phyloP scores from a whole-genome alignment of 441 rosid genomes.

The Daphne laureola region DNA sequence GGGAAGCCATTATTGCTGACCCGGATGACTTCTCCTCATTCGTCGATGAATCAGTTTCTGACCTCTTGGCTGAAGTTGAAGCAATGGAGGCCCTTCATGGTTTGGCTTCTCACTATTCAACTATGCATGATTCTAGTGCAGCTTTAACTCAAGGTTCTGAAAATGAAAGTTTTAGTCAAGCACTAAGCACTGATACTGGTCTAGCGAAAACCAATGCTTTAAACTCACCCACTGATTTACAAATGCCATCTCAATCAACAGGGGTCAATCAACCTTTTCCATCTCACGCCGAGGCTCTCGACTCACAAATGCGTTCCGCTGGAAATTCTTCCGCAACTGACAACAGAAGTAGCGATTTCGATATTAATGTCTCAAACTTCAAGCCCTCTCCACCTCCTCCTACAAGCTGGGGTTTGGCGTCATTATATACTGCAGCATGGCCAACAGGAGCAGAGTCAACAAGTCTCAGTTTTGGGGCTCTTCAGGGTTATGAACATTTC shows the following conservation, averaged over 20 bases:
- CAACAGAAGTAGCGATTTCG: conserved; percentile 31
- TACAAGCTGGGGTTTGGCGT: conserved; percentile 31
- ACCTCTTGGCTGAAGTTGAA: conserved; percentile 95
- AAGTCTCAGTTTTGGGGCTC: conserved; percentile 19
- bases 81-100: conserved; percentile 90
- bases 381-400: conserved; percentile 33
- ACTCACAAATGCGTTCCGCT: conserved; percentile 34
- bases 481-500: conserved; percentile 27
- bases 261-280: conserved; percentile 24
- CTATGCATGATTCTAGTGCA: conserved; percentile 36
- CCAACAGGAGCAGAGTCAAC: conserved; percentile 23
- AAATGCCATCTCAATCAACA: conserved; percentile 42
- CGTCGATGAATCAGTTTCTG: conserved; percentile 93
- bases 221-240: conserved; percentile 64
- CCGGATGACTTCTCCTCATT: conserved; percentile 54
- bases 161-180: conserved; percentile 70
- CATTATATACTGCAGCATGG: conserved; percentile 24
- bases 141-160: conserved; percentile 52
- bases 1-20: conserved; percentile 63
- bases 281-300: conserved; percentile 25
- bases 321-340: conserved; percentile 40
- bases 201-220: conserved; percentile 62
- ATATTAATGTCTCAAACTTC: conserved; percentile 33
- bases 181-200: conserved; percentile 53
- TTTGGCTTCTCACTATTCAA: conserved; percentile 74